Base-by-base conservation (phyloP, 805 yeast genomes). In the Ogataea philodendri region DNA sequence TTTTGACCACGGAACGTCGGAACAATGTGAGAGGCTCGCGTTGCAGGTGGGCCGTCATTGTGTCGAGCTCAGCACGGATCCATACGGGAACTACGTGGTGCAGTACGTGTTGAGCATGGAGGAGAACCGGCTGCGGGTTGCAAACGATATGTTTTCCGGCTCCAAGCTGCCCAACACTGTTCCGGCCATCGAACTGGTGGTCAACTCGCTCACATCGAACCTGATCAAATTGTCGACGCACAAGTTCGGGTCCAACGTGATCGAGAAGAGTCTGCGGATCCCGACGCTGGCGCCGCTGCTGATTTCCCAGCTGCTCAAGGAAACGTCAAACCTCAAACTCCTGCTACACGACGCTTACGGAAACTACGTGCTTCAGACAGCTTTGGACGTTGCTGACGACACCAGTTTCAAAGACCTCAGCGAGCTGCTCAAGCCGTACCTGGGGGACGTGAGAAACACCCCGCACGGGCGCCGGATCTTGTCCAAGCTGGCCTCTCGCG, bases 401-500 rank as follows among this genome's bases (percentile, higher is more conserved):
- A 57, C 55, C 5, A 74, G 81, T 37, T 78, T 81, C 54, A 66
- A 65, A 26, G 69, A 67, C 39, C 63, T 84, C 36, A 73, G 83
- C 14, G 70, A 63, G 23, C 62, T 74, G 15, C 71, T 88, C 48
- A 77, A 76, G 45, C 95, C 96, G 9, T 73, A 84, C 39, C 68
- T 90, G 50, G 78, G 83, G 15, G 81, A 81, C 30, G 83, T 90
- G 41, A 76, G 84, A 57, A 84, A 82, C 51, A 89, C 97, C 11
- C 97, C 97, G 3, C 96, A 90, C 59, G 97, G 97, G n/a, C 74
- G 96, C 57, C 76, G 97, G 54, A 88, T 90, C 42, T 74, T 84
- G 65, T 77, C 85, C 18, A 87, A 86, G 34, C 45, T 62, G 30
- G 55, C 57, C 39, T 50, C 58, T 35, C 48, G 63, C 32, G 62